Evolutionary conservation across 768 basidiomycete genomes (phyloP).

Genomic region (Psilocybe subaeruginosa): DNA sequence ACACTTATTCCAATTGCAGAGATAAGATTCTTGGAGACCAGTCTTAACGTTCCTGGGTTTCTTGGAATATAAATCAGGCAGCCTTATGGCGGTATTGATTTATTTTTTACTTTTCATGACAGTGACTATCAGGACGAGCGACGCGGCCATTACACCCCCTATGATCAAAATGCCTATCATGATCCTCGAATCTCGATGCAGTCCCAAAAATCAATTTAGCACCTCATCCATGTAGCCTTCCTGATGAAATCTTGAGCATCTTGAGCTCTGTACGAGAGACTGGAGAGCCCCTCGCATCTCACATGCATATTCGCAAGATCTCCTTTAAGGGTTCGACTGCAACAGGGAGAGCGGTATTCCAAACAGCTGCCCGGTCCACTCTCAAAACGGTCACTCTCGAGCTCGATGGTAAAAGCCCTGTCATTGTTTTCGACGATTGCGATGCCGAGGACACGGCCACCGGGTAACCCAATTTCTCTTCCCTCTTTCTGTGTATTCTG

Average conservation of each 20-base stretch:
- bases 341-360: slow-evolving; percentile 67
- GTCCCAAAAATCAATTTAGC: no score
- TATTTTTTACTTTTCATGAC: neutral
- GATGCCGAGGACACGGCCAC: slow-evolving; percentile 61
- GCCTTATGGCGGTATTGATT: slow-evolving; percentile 4
- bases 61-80: slow-evolving; percentile 6
- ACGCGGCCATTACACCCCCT: no score
- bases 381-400: slow-evolving; percentile 75
- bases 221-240: neutral
- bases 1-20: neutral
- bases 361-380: slow-evolving; percentile 70
- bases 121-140: no score
- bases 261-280: slow-evolving; percentile 33
- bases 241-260: neutral
- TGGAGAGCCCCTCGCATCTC: slow-evolving; percentile 65
- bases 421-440: slow-evolving; percentile 64
- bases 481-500: no score
- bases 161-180: no score
- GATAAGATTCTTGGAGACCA: slow-evolving; percentile 7
- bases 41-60: slow-evolving; percentile 3
- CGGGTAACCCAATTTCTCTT: neutral
- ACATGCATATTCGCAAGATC: no score
- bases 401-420: slow-evolving; percentile 69
- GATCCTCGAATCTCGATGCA: no score
- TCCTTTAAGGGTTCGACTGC: slow-evolving; percentile 78